Base-by-base conservation (phyloP, 2,329 filamentous ascomycete species). In the Cryphonectria japonica region DNA sequence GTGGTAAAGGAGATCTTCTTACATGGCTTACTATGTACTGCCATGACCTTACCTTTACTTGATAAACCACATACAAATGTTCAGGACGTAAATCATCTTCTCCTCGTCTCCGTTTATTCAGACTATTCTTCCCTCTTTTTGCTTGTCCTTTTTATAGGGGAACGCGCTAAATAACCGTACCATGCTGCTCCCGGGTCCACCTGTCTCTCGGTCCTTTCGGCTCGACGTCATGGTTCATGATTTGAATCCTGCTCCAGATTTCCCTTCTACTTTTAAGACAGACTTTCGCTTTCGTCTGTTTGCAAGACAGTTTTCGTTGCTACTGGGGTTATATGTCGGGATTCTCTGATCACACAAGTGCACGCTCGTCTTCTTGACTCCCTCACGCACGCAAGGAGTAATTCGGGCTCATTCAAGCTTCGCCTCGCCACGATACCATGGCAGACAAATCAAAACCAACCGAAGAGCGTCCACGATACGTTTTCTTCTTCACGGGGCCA, bases 401-500 rank as follows among this genome's bases (percentile, higher is more conserved):
- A 39, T 39, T 13, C 3, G 11, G 7, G 5, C 26, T 29, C 59
- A 13, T n/a, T 22, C 19, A n/a, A 39, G 59, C 37, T 39, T 16
- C 37, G 14, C 22, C 22, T 7, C 6, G 13, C 22, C 39, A 72
- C 39, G 14, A 34, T 29, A 62, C 9, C 57, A 68, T 68, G 66
- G 26, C 57, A 16, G 66, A 68, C 66, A 61, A 46, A 11, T 34
- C 64, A 32, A 71, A 69, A 8, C 71, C 69, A 41, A 72, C 71
- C 14, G 62, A 32, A 52, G 57, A 69, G 16, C 67, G 43, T 3
- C 69, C 69, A 6, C 71, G 71, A 3, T 71, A 73, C n/a, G 88
- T 90, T 75, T 89, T 87, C 85, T 83, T 90, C 75, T 82, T 90
- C 63, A 89, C 87, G 2, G 88, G 88, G 2, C 87, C 88, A 29